Percentiles rank a stretch among this genome's conserved stretches.
These are phyloP conservation scores for Macrolepiota fuliginosa DNA, from an alignment of 768 basidiomycete genomes.

Conservation along the genomic window DNA sequence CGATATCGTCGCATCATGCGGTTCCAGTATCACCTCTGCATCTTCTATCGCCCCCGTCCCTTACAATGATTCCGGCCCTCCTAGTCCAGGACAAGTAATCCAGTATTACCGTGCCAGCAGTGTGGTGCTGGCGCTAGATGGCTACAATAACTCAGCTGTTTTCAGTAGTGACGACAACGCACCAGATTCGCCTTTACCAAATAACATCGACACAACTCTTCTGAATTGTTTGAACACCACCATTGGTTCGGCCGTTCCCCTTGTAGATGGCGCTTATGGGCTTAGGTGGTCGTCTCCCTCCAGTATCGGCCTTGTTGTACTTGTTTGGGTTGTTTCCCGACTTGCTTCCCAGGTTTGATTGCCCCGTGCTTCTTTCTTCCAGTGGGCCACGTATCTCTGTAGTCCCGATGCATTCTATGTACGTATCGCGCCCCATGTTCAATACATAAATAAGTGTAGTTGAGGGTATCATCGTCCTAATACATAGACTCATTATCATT, in stretches of 20 bases:
- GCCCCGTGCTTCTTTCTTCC: too few species aligned
- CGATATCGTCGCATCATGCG: slow-evolving; percentile 42
- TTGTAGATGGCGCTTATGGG: slow-evolving; percentile 38
- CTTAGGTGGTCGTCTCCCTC: slow-evolving; percentile 17
- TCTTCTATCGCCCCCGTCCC: slow-evolving; percentile 21
- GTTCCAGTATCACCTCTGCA: slow-evolving; percentile 21
- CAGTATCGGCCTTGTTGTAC: slow-evolving; percentile 18
- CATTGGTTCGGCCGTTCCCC: slow-evolving; percentile 55
- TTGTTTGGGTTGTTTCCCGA: slow-evolving; percentile 21
- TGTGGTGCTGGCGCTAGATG: slow-evolving; percentile 58
- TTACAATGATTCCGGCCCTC: slow-evolving; percentile 31
- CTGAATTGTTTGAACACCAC: slow-evolving; percentile 61
- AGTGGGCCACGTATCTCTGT: too few species aligned
- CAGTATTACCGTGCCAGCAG: slow-evolving; percentile 72
- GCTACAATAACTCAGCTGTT: slow-evolving; percentile 63
- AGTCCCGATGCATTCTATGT: too few species aligned
- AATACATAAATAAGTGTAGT: too few species aligned
- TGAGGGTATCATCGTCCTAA: too few species aligned
- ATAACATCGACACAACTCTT: slow-evolving; percentile 44
- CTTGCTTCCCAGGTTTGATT: slow-evolving; percentile 18
- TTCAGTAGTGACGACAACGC: slow-evolving; percentile 35
- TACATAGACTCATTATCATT: too few species aligned
- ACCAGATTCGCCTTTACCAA: slow-evolving; percentile 50
- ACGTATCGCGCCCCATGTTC: neutral
- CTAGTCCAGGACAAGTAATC: slow-evolving; percentile 53